Evolutionary conservation across 73 alveolate genomes (phyloP), one percentile per base, ranked within the genome.

Genomic region (Paramecium sexaurelia): DNA sequence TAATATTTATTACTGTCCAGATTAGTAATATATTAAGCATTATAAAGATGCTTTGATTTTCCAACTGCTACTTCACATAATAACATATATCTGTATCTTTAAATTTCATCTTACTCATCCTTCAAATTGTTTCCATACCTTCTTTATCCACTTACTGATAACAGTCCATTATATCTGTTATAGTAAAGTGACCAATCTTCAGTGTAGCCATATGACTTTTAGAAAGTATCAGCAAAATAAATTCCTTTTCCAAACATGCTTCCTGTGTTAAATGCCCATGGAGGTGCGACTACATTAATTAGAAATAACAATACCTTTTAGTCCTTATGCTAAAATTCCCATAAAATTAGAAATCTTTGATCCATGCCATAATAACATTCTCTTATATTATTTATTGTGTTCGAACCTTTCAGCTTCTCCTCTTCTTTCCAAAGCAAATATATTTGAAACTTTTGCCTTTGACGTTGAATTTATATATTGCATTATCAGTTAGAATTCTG

Each of bases 41-140:
- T 85, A 19, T 20, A 56, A 11, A 95, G 86, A 61, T 96, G 86
- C 66, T 97, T 86, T 15, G 87, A 83, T 22, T 98, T 93, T 26
- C 99, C 99, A 24, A 98, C 88, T 2, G 98, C 99, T 43, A 96
- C 99, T 87, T 98, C 99, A 94, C 99, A 98, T 33, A 98, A 94
- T 47, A 96, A 94, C 35, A 96, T 66, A 78, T 91, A 55, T 40
- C 24, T 83, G 26, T 22, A 92, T 75, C 75, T 85, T 55, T 75
- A 78, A 83, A 40, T 45, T 32, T 82, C 89, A 39, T 22, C 94
- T 85, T 90, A 85, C n/a, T 68, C 92, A 26, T 88, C 95, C 93
- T 61, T 95, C 89, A 27, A 43, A 35, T 73, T 93, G 41, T 35
- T 6, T 7, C 2, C 3, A 1, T 32, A 29, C 3, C 45, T 32